Evolutionary conservation across 169 alveolate genomes (phyloP).

Genomic region (Neospora caninum): DNA sequence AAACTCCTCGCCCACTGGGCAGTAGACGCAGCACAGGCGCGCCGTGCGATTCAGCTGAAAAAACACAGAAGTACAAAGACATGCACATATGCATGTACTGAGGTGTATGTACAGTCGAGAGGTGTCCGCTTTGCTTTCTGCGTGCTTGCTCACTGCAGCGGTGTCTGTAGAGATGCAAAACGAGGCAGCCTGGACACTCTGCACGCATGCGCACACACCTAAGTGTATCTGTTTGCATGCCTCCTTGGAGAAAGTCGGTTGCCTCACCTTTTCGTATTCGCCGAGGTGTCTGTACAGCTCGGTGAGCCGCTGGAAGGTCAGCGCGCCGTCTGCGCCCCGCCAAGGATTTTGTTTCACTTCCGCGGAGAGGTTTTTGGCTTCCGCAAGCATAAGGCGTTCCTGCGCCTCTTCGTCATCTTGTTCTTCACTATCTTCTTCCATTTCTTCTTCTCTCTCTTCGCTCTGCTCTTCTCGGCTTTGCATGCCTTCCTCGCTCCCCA

Average conservation of each 20-base stretch:
- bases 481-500: no score
- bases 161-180: no score
- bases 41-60: not conserved
- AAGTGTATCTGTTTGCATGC: no score
- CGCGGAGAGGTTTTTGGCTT: not conserved
- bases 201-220: no score
- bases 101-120: no score
- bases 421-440: not conserved
- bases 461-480: not conserved
- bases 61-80: not conserved
- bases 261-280: constrained; percentile 28
- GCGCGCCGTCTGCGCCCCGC: not conserved
- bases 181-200: no score
- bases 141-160: no score
- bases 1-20: constrained; percentile 34
- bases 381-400: not conserved
- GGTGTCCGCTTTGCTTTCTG: no score
- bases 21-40: constrained; percentile 5
- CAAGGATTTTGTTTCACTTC: not conserved
- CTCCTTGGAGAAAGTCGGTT: no score
- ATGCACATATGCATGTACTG: no score
- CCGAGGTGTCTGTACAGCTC: constrained; percentile 45
- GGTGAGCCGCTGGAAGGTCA: not conserved
- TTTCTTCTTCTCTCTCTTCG: not conserved
- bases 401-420: not conserved